Evolutionary conservation across 176 grass and related monocot genomes (phyloP), one percentile per base, ranked within the genome.

Genomic region (Otatea glauca): DNA sequence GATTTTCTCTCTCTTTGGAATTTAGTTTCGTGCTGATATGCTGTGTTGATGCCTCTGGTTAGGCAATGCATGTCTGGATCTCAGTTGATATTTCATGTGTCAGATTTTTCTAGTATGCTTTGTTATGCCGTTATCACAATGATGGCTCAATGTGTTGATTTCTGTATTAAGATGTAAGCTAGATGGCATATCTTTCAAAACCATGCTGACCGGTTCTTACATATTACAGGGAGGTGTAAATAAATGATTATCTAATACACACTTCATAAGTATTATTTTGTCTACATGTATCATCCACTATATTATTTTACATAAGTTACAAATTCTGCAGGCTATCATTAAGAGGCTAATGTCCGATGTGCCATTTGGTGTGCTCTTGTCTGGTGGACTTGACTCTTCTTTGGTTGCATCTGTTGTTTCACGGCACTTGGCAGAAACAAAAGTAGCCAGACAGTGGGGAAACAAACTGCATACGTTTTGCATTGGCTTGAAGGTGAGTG

Each of bases 341-440:
- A 99, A 99, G 86, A 99, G 97, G 84, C 62, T 99, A 68, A 99
- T 99, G 97, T 88, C 97, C 23, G 97, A 99, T 88, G 97, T 99
- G 78, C 97, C 97, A 45, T 99, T 99, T 94, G 97, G 97, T 72
- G 93, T 99, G 88, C 92, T 99, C 20, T 89, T 99, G 74, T 99
- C 97, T 79, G 97, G 97, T 74, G 97, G 97, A 20, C 93, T 99
- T 73, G 97, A 99, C 63, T 99, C 97, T 56, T 99, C 97, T 32
- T 89, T 99, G 76, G 97, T 99, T 89, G 97, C 97, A 79, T 87
- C 97, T 56, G 92, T 99, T 63, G 93, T 92, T 78, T 90, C 90
- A 55, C 81, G 93, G 10, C 84, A 96, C 81, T 87, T 99, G 85
- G 12, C 84, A 56, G 88, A 99, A 81, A 71, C 93, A 35, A 81